Evolutionary conservation across 2,329 filamentous ascomycete species (phyloP), one percentile per base, ranked within the genome.

Genomic region (Phialophora expanda): DNA sequence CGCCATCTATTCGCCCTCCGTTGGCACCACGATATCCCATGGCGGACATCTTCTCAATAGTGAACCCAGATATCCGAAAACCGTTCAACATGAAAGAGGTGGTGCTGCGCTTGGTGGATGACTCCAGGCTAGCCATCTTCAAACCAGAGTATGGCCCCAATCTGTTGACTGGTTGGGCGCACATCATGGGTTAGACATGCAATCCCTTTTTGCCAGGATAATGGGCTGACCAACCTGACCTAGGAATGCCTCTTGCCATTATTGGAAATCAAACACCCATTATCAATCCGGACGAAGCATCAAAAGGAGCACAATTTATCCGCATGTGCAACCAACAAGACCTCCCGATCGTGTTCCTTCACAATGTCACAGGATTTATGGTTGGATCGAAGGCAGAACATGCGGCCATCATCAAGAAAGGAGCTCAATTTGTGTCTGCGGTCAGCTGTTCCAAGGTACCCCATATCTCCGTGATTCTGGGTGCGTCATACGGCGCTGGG

Each of bases 331-430:
- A 82, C 60, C 79, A 82, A 66, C 61, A 78, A 76, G 74, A 74
- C 28, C 76, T 69, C 0, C 80, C 80, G 0, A 81, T 82, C 14
- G 71, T 82, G 4, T 83, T 81, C 71, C 70, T 83, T 0, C 80
- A 82, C 70, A 83, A 82, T 51, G 80, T 82, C 0, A 82, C 81
- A 0, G 80, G 80, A 0, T 83, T 83, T 72, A 83, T 83, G 80
- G 80, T 83, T 3, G 81, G 81, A 3, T 69, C 77, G 5, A 80
- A 80, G 64, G 78, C 80, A 3, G 81, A 83, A 59, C 78, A 78
- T 57, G 76, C 76, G 0, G 78, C 75, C 4, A 80, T 82, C 66
- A 82, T 82, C 70, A 81, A 81, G 56, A 74, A 73, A 44, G 80
- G 80, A 8, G 80, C 80, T 0, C 80, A 81, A 66, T 73, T 82